Evolutionary conservation across 176 grass and related monocot genomes (phyloP).

Genomic region (Avena atlantica): DNA sequence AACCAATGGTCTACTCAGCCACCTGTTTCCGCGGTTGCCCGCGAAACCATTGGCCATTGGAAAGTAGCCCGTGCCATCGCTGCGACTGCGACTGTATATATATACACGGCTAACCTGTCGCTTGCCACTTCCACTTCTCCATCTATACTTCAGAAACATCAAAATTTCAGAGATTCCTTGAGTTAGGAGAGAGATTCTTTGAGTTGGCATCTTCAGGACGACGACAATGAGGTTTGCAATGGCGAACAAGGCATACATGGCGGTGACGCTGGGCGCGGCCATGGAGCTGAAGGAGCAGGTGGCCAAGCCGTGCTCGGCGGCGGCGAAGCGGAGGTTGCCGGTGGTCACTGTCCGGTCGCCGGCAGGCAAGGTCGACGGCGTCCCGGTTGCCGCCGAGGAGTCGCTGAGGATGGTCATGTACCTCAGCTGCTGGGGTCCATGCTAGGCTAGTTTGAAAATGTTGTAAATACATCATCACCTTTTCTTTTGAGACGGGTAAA

Average conservation of each 20-base stretch:
- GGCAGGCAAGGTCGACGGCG: not conserved
- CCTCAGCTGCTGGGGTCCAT: slow-evolving; percentile 79
- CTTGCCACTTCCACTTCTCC: not conserved
- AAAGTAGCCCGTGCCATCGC: slow-evolving; percentile 17
- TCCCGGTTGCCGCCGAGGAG: slow-evolving; percentile 43
- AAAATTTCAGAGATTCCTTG: not conserved
- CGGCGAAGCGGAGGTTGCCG: slow-evolving; percentile 3
- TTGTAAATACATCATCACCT: slow-evolving; percentile 11
- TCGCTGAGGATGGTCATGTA: slow-evolving; percentile 81
- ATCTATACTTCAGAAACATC: not conserved
- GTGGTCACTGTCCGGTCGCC: not conserved
- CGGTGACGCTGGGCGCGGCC: slow-evolving; percentile 60
- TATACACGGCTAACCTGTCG: not conserved
- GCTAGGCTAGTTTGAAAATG: slow-evolving; percentile 37
- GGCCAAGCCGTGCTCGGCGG: slow-evolving; percentile 42
- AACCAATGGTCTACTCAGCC: slow-evolving; percentile 59
- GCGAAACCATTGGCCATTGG: slow-evolving; percentile 67
- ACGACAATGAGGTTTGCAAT: slow-evolving; percentile 53
- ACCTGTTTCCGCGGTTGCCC: slow-evolving; percentile 38
- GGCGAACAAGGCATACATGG: slow-evolving; percentile 64
- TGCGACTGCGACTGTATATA: not conserved
- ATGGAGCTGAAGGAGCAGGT: slow-evolving; percentile 69
- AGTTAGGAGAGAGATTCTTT: not conserved
- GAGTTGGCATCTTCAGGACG: not conserved
- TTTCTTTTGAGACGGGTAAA: slow-evolving; percentile 13